Base-by-base conservation (phyloP, 2,329 filamentous ascomycete species). In the Pestalotiopsis sp. region DNA sequence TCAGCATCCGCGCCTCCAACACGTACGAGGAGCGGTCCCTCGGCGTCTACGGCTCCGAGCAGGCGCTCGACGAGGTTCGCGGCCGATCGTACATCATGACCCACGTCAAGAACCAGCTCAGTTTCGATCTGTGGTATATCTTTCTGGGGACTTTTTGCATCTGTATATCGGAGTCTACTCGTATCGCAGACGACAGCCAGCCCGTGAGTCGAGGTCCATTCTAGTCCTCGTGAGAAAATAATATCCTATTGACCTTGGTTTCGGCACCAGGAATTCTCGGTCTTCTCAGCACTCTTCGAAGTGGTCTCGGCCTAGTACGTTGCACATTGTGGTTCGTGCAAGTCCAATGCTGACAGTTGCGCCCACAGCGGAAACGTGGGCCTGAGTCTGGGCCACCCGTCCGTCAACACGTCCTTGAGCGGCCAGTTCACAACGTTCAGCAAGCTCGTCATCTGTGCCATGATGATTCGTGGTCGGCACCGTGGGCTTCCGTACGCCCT, bases 1-100 rank as follows among this genome's bases (percentile, higher is more conserved):
- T 87, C 68, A 83, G 82, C 0, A 82, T 87, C 72, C 82, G 87
- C 5, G 85, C 87, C 72, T 88, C 87, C 14, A 90, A 90, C 73
- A 85, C 88, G 25, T 90, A 90, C 73, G 87, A 90, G 78, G 87
- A 90, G 72, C 81, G 85, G 5, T 86, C 84, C 1, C 79, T 90
- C 2, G 87, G 87, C 0, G 81, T 87, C 3, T 83, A 85, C 69
- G 69, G 70, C 20, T 45, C 62, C n/a, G 70, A 72, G 3, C 68
- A 73, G 27, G 68, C 74, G 36, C 66, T 68, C 2, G 66, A 68
- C 45, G 60, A 63, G n/a, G 56, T 41, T 31, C 41, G 17, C 2
- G 45, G 20, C 36, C 52, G 20, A 12, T 62, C 38, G n/a, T 27
- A 67, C 20, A 63, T 59, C 13, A 61, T 70, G 9, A 91, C 90